Evolutionary conservation across 1,284 basidiomycete genomes (phyloP), one percentile per base, ranked within the genome.

Genomic region (Sporisorium exsertum): DNA sequence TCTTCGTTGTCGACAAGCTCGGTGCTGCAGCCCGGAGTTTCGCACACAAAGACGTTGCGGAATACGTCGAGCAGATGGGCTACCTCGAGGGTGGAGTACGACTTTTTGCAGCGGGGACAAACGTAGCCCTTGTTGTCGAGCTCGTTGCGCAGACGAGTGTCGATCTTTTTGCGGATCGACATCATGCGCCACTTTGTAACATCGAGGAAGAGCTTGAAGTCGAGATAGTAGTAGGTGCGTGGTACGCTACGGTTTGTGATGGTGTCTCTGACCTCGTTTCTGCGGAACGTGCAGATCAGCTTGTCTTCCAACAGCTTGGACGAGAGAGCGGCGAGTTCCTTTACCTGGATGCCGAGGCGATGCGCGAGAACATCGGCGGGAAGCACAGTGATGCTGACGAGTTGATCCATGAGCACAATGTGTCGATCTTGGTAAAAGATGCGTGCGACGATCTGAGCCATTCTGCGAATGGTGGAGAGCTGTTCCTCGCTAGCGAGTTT

Each of bases 181-280:
- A 94, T 93, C 67, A 99, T 91, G 40, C 95, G 89, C 93, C 96
- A 99, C 86, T 98, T 97, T 84, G 96, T 93, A 53, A 98, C 94
- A 85, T 99, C 95, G 87, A 94, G 94, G 83, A 97, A 96, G 82
- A 92, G 90, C 79, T 94, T 92, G 86, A 95, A 96, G 87, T 99
- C 93, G 84, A 99, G 92, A 87, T 94, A 98, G 88, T 94, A 99
- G 88, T 98, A 99, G 20, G 77, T 76, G 20, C 74, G 62, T 18
- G 72, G 71, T 10, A 70, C 66, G 59, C 64, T 67, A 35, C 66
- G 67, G 66, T 72, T 70, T 47, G 43, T 56, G 50, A 64, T 49
- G 51, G 67, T 76, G 57, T 78, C 63, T 74, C 80, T 46, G 81
- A 77, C 67, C 63, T 50, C 83, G 62, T 53, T 82, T 56, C 70